phyloP scores from a whole-genome alignment of 1,139 yeast genomes.

The Yamadazyma buinensis region DNA sequence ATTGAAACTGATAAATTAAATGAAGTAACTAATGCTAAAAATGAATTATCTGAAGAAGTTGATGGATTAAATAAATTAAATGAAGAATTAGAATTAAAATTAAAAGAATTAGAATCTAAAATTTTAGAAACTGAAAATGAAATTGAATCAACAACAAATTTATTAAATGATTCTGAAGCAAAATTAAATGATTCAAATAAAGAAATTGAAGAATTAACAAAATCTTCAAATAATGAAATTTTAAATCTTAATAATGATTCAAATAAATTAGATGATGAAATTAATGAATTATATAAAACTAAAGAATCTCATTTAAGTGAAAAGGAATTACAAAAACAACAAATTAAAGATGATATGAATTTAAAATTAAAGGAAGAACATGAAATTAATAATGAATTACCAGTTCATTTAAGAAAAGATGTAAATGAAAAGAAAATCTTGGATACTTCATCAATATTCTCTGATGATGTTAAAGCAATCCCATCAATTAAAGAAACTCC shows the following conservation, averaged over 20 bases:
- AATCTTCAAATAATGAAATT: constrained; percentile 22
- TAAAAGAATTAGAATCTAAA: constrained; percentile 34
- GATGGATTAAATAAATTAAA: constrained; percentile 28
- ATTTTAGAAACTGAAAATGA: constrained; percentile 36
- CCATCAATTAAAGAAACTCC: constrained; percentile 7
- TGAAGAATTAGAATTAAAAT: constrained; percentile 30
- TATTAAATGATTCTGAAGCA: constrained; percentile 27
- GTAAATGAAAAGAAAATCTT: constrained; percentile 37
- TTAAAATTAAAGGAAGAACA: constrained; percentile 40
- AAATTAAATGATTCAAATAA: constrained; percentile 32
- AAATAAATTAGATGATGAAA: constrained; percentile 30
- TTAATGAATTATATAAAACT: constrained; percentile 26
- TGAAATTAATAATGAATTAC: constrained; percentile 46
- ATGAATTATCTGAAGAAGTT: constrained; percentile 34
- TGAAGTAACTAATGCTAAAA: constrained; percentile 37
- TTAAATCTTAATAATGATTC: constrained; percentile 22
- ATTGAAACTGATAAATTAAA: constrained; percentile 37
- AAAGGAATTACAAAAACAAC: constrained; percentile 31
- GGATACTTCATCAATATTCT: constrained; percentile 41
- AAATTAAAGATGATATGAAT: constrained; percentile 29
- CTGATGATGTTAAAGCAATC: constrained; percentile 19
- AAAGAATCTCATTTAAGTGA: constrained; percentile 26
- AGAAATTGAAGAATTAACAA: constrained; percentile 29
- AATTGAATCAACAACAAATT: constrained; percentile 30
- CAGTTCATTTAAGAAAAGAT: constrained; percentile 48